Evolutionary conservation across 306 rosid genomes (phyloP).

Genomic region (Morella rubra): DNA sequence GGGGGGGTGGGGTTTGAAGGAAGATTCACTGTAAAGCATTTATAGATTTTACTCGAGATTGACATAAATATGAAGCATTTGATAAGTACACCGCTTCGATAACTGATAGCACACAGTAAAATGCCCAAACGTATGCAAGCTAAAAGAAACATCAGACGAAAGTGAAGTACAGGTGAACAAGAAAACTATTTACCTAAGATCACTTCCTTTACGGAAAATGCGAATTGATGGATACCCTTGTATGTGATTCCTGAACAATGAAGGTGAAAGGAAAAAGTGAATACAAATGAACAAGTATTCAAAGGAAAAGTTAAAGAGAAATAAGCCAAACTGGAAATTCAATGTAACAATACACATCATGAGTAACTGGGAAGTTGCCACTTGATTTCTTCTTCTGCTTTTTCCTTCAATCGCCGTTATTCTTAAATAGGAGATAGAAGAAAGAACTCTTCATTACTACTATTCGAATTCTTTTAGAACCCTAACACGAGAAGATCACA

Average conservation of each 20-base stretch:
- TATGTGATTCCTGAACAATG: slow-evolving; percentile 78
- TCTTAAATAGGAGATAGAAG: neutral
- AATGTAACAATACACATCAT: neutral
- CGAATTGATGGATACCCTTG: slow-evolving; percentile 99
- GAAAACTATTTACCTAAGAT: slow-evolving; percentile 62
- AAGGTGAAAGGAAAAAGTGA: slow-evolving; percentile 24
- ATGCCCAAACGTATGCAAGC: slow-evolving; percentile 4
- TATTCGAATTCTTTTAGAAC: neutral
- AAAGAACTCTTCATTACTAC: neutral
- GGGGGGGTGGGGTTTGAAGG: neutral
- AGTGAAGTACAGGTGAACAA: neutral
- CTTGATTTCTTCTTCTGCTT: neutral
- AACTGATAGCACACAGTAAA: neutral
- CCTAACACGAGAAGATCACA: neutral
- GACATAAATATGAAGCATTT: neutral
- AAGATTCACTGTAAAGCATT: neutral
- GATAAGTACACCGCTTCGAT: neutral
- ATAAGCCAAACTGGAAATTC: neutral
- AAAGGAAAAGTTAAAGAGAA: neutral
- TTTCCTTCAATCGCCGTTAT: neutral
- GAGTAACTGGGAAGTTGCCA: neutral
- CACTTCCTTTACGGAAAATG: slow-evolving; percentile 93
- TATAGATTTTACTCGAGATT: neutral
- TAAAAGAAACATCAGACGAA: slow-evolving; percentile 8
- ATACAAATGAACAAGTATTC: slow-evolving; percentile 24